These are phyloP conservation scores for Coprinopsis cinerea DNA, from an alignment of 768 basidiomycete genomes.

Conservation along the genomic window DNA sequence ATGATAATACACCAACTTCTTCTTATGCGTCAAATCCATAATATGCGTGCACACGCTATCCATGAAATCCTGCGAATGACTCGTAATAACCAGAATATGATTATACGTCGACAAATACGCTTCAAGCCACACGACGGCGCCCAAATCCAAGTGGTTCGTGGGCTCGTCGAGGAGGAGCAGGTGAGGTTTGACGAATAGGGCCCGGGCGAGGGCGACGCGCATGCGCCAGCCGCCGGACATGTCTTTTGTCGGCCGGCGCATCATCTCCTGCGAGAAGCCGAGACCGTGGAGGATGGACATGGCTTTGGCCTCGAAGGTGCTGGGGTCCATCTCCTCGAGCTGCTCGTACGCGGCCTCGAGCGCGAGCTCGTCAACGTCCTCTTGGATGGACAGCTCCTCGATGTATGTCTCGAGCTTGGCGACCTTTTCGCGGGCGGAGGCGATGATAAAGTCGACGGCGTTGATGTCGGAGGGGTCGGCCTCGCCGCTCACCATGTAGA, in stretches of 20 bases:
- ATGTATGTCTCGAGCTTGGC: conserved; percentile 89
- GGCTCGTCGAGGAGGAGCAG: conserved; percentile 90
- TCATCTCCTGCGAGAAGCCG: conserved; percentile 87
- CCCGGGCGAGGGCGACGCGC: conserved; percentile 94
- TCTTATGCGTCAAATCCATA: conserved; percentile 91
- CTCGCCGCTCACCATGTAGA: conserved; percentile 94
- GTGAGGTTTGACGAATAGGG: conserved; percentile 95
- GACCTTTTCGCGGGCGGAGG: conserved; percentile 89
- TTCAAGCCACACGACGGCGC: conserved; percentile 98
- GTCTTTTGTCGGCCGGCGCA: conserved; percentile 94
- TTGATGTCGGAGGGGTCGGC: conserved; percentile 94
- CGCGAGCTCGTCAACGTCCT: conserved; percentile 81
- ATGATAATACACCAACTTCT: conserved; percentile 90
- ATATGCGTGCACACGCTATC: conserved; percentile 96
- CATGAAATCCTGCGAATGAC: conserved; percentile 99
- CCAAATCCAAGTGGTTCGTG: conserved; percentile 91
- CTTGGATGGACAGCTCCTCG: conserved; percentile 88
- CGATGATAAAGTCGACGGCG: conserved; percentile 95
- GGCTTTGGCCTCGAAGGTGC: conserved; percentile 93
- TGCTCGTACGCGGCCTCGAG: conserved; percentile 92
- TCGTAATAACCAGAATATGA: conserved; percentile 96
- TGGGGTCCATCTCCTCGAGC: conserved; percentile 94
- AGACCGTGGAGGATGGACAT: conserved; percentile 96
- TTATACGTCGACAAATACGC: conserved; percentile 98
- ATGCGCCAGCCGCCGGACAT: conserved; percentile 99